Evolutionary conservation across 164 flowering plant species (phyloP).

Genomic region (Annona squamosa): DNA sequence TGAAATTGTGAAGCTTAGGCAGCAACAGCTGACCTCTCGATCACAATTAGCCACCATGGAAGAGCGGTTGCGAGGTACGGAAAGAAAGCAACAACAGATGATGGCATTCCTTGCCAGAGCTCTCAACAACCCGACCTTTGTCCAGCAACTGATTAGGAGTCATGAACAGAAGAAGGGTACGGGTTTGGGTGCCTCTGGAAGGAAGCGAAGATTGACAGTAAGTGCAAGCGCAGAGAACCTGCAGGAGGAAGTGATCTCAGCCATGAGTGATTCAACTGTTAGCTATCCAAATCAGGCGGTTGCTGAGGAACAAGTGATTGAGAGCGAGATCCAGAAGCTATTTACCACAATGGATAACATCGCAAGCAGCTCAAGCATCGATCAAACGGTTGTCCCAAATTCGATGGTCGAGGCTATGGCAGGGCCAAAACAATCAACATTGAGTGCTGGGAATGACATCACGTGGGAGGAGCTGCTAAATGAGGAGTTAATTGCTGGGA

Average conservation of each 20-base stretch:
- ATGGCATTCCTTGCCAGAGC: slow-evolving; percentile 66
- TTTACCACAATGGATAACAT: slow-evolving; percentile 15
- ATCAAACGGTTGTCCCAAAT: slow-evolving; percentile 9
- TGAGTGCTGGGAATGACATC: slow-evolving; percentile 18
- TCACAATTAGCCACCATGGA: slow-evolving; percentile 35
- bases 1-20: slow-evolving; percentile 49
- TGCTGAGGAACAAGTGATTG: slow-evolving; percentile 19
- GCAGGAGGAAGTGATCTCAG: slow-evolving; percentile 10
- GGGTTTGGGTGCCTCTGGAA: slow-evolving; percentile 20
- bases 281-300: not conserved
- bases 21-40: slow-evolving; percentile 49
- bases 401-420: slow-evolving; percentile 5
- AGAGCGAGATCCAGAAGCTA: slow-evolving; percentile 15
- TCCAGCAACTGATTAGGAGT: slow-evolving; percentile 37
- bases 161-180: slow-evolving; percentile 18
- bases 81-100: slow-evolving; percentile 57
- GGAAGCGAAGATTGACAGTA: slow-evolving; percentile 28
- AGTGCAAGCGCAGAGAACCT: slow-evolving; percentile 16
- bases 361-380: slow-evolving; percentile 3
- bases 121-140: slow-evolving; percentile 39
- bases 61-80: slow-evolving; percentile 36
- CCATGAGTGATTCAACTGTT: not conserved
- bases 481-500: slow-evolving; percentile 24
- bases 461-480: slow-evolving; percentile 41
- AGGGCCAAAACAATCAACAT: slow-evolving; percentile 4